phyloP scores from a whole-genome alignment of 164 flowering plant species.

The grape (Vitis vinifera) region ASM3070453v1 NC_081823.1:4918001-4918500 shows the following conservation, averaged over 20 bases:
- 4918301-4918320: background rate
- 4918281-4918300: background rate
- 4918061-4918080: too few species aligned
- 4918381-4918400: conserved; percentile 8
- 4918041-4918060: too few species aligned
- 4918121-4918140: too few species aligned
- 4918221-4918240: background rate
- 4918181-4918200: too few species aligned
- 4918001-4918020: too few species aligned
- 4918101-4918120: too few species aligned
- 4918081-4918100: too few species aligned
- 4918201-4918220: background rate
- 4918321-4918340: background rate
- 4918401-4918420: conserved; percentile 3
- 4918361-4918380: conserved; percentile 10
- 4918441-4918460: conserved; percentile 28
- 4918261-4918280: background rate
- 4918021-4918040: too few species aligned
- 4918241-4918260: background rate
- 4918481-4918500: conserved; percentile 3
- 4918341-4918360: conserved; percentile 7
- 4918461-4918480: conserved; percentile 8
- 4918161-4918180: too few species aligned
- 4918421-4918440: conserved; percentile 16
- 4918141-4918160: too few species aligned